A percentile compares a stretch with the other conserved stretches of the same genome.
phyloP scores from a whole-genome alignment of 768 basidiomycete genomes.

The Butyriboletus loyo region DNA sequence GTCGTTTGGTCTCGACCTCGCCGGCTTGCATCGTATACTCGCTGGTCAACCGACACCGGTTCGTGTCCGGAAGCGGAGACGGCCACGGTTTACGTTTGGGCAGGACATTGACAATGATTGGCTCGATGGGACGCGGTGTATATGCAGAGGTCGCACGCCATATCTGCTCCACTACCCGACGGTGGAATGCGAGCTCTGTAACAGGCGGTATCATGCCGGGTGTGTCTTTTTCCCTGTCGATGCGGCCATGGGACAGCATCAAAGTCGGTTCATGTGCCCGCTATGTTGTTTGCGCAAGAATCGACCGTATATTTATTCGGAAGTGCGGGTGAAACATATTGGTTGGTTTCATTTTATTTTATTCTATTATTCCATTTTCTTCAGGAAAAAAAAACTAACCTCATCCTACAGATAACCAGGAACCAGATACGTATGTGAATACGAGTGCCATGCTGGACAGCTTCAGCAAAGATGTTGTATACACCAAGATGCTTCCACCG shows the following conservation, averaged over 20 bases:
- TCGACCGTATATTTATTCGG: conserved; percentile 65
- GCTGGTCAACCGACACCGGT: conserved; percentile 58
- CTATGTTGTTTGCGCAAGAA: conserved; percentile 77
- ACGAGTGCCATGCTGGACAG: conserved; percentile 70
- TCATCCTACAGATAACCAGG: conserved; percentile 38
- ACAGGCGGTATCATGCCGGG: conserved; percentile 63
- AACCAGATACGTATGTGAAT: conserved; percentile 64
- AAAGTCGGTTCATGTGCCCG: conserved; percentile 62
- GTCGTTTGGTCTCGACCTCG: conserved; percentile 79
- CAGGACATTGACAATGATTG: conserved; percentile 75
- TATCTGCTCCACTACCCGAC: conserved; percentile 60
- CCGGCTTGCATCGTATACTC: conserved; percentile 77
- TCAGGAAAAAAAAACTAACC: conserved; percentile 1
- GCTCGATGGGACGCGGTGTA: conserved; percentile 73
- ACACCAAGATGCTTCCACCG: conserved; percentile 62
- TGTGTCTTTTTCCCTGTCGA: conserved; percentile 73
- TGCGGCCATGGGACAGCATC: conserved; percentile 29
- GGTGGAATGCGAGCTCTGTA: conserved; percentile 67
- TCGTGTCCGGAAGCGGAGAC: conserved; percentile 53
- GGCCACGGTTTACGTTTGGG: conserved; percentile 66
- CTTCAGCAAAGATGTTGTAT: conserved; percentile 69
- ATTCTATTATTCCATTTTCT: not conserved
- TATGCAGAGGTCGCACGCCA: conserved; percentile 67
- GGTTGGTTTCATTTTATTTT: conserved; percentile 38
- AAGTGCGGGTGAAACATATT: conserved; percentile 67